Evolutionary conservation across 257 asterid genomes (phyloP), one percentile per base, ranked within the genome.

Genomic region (Solanum appendiculatum): DNA sequence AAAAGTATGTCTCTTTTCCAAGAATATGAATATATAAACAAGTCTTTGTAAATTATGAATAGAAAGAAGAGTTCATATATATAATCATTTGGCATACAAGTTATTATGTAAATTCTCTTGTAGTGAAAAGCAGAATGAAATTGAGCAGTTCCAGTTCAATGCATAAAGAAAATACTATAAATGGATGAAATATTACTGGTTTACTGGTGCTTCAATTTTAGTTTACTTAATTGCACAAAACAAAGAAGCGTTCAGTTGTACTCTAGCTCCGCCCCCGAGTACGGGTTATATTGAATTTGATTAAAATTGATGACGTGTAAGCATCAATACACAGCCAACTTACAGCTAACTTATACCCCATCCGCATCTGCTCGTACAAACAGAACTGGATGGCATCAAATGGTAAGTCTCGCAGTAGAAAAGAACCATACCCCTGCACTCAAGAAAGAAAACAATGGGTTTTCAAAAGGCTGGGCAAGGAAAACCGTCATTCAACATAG

Each of bases 301-400:
- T 80, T 44, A 10, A 15, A 78, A 48, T 29, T 46, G 21, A 46
- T 6, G 40, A 81, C 1, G 5, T 80, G 66, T 29, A 80, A 46
- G 85, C 27, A 80, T 80, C 20, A 1, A 44, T 16, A 16, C 9
- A 51, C 11, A 46, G 63, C 66, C 68, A 86, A 91, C 97, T 88
- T 93, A 94, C 97, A 23, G 95, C 96, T 92, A 92, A 72, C 89
- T 90, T 92, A 86, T 93, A 94, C 5, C 97, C 97, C 48, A 92
- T 86, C 77, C 91, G 92, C 34, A 94, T 92, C 91, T 94, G 97
- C 90, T 94, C 96, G 60, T 93, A 94, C 73, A 94, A 87, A 89
- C 97, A 94, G 88, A 94, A 94, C 81, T 94, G 97, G 36, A 94
- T 75, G 60, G 97, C 97, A 90, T 94, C 97, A 86, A 94, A 94